Base-by-base conservation (phyloP, 257 asterid genomes). In the Nicotiana obtusifolia region DNA sequence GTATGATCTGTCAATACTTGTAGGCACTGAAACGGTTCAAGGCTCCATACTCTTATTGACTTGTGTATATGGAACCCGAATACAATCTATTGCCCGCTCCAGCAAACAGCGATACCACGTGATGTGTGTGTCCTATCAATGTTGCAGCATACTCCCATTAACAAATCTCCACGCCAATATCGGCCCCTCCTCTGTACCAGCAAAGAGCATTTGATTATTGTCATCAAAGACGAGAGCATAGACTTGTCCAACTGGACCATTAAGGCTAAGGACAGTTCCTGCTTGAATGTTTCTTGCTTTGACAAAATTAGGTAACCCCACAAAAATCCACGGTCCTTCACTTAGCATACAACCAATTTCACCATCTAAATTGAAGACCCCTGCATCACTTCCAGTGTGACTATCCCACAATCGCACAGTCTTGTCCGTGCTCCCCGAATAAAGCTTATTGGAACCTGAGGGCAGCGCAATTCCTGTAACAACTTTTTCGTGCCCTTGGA, bases 111-210 rank as follows among this genome's bases (percentile, higher is more conserved):
- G 92, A 83, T 66, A 81, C 59, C 28, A 91, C 90, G 7, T 88
- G 88, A 26, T 82, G 84, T 16, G 28, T 33, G 85, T 92, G 95
- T 14, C 86, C 97, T 83, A 81, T 88, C 81, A 88, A 59, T 54
- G 64, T 30, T 52, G 83, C 89, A 64, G 57, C 85, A 7, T 26
- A 60, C 44, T 69, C 22, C 76, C 92, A 1, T 81, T 76, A 56
- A 61, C 30, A 56, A 77, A 86, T 54, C 83, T 90, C 97, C 97
- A 92, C 10, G 88, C 92, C 61, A 88, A 76, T 73, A 93, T 88
- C 57, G 85, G 61, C 14, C 97, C 98, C 82, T 89, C 96, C 93
- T 92, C 91, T 68, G 80, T 87, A 52, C 98, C 97, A 68, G 92
- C 97, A 83, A 90, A 88, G 79, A 91, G 78, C 82, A 64, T 15